Conservation (phyloP, 169 alveolate species). For the Cryptosporidium tyzzeri region DNA sequence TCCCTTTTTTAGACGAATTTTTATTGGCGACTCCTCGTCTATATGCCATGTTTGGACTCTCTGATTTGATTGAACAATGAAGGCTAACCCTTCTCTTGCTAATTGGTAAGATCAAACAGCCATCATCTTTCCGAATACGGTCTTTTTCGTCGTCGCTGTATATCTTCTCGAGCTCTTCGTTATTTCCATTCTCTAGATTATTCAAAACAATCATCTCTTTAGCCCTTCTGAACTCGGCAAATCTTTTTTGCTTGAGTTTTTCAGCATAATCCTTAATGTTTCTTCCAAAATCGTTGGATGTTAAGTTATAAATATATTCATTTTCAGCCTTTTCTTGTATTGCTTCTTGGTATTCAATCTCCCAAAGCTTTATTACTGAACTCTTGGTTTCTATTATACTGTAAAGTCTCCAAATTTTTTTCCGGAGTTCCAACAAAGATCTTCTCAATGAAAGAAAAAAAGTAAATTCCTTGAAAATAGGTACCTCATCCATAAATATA, state of each 20-base stretch:
- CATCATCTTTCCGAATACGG: neutral
- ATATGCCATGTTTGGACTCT: conserved; percentile 17
- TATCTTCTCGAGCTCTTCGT: conserved; percentile 25
- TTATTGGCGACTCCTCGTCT: neutral
- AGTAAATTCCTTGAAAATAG: conserved; percentile 23
- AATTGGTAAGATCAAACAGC: neutral
- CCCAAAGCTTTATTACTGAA: conserved; percentile 45
- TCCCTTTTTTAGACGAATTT: too few relatives aligned
- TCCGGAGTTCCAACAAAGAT: conserved; percentile 26
- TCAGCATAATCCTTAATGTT: conserved; percentile 35
- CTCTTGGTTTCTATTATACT: conserved; percentile 57
- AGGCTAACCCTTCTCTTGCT: conserved; percentile 51
- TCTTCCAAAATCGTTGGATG: conserved; percentile 28
- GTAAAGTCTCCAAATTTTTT: conserved; percentile 49
- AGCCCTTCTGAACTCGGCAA: conserved; percentile 16
- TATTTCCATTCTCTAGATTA: neutral
- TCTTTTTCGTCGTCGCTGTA: conserved; percentile 18
- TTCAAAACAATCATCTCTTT: conserved; percentile 51
- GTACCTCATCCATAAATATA: conserved; percentile 6
- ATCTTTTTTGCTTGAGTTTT: conserved; percentile 37
- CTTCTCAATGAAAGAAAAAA: conserved; percentile 40
- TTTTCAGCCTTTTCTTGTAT: conserved; percentile 41
- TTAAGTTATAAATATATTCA: conserved; percentile 32
- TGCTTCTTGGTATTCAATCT: conserved; percentile 58
- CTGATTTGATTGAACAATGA: conserved; percentile 19